Evolutionary conservation across 1,284 basidiomycete genomes (phyloP), one percentile per base, ranked within the genome.

Genomic region (Sporisorium sorghi): DNA sequence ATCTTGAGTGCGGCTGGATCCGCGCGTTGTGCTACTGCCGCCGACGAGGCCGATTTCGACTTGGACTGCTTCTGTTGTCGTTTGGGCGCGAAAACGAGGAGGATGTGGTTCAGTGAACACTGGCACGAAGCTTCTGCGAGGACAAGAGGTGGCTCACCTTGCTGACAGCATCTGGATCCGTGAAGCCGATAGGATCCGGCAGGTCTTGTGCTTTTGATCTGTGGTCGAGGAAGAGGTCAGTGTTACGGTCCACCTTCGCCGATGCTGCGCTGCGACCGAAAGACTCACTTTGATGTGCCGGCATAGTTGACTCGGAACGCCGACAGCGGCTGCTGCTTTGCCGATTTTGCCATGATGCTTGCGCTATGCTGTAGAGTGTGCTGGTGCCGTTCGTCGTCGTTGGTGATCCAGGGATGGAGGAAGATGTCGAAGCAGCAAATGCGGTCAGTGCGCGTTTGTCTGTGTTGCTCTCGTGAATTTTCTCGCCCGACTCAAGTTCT

Each of bases 1-100:
- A 73, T 68, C 54, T 81, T 78, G 52, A 83, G 73, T 43, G 76
- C 72, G 49, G 74, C 65, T 35, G 78, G 73, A 19, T 78, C 74
- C 8, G 77, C 72, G 11, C 66, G 39, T 39, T 74, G 50, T 5
- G 23, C 32, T 49, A 42, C 47, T 51, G 53, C 58, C 35, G 63
- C 32, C 24, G 63, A 30, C 17, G 53, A 30, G 5, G 65, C 39
- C 3, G 65, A 23, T 40, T 73, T 73, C 8, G 65, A 50, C 33
- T 65, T 73, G 35, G 50, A 51, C 40, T 73, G 65, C 32, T 68
- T 68, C 71, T 73, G 52, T 37, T 4, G 8, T 23, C 2, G 24
- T 35, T 12, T 35, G 19, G 26, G 12, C 32, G 37, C 37, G 10
- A 7, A 11, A 42, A 26, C 12, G 42, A 40, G 5, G 39, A 23